phyloP scores from a whole-genome alignment of 2,329 filamentous ascomycete species.

The Hymenoscyphus repandus region DNA sequence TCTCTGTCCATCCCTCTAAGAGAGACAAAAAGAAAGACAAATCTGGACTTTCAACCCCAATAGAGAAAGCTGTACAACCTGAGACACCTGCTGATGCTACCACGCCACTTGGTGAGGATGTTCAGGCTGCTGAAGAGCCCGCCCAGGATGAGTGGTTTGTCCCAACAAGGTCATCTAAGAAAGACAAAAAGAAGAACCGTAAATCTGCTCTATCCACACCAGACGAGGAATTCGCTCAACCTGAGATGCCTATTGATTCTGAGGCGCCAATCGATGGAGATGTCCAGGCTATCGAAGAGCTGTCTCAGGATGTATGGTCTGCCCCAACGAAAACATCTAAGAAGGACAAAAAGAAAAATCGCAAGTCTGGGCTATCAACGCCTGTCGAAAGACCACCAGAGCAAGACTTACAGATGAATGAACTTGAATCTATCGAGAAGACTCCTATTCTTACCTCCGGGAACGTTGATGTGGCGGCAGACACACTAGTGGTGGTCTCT shows the following conservation, averaged over 20 bases:
- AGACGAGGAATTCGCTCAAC: no score
- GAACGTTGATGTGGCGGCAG: background rate
- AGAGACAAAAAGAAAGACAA: conserved; percentile 10
- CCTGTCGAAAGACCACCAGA: conserved; percentile 7
- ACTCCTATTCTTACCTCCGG: background rate
- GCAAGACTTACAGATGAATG: conserved; percentile 16
- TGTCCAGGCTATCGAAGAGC: background rate
- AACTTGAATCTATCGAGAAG: background rate
- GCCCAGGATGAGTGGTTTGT: conserved; percentile 4
- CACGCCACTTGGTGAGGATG: background rate
- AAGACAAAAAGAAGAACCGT: conserved; percentile 20
- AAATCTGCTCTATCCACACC: conserved; percentile 18
- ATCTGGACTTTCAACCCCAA: conserved; percentile 2
- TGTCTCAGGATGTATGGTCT: conserved; percentile 4
- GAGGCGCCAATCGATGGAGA: background rate
- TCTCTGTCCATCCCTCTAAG: background rate
- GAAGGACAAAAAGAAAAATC: conserved; percentile 21
- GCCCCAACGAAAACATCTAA: conserved; percentile 4
- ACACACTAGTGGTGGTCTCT: background rate
- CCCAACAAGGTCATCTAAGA: conserved; percentile 8
- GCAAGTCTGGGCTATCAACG: conserved; percentile 15
- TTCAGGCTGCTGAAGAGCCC: background rate
- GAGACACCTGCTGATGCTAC: background rate
- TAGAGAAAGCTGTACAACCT: background rate
- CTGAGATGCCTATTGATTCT: background rate